Base-by-base conservation (phyloP, 2,329 filamentous ascomycete genomes). In the Ceratocystiopsis minuta region DNA sequence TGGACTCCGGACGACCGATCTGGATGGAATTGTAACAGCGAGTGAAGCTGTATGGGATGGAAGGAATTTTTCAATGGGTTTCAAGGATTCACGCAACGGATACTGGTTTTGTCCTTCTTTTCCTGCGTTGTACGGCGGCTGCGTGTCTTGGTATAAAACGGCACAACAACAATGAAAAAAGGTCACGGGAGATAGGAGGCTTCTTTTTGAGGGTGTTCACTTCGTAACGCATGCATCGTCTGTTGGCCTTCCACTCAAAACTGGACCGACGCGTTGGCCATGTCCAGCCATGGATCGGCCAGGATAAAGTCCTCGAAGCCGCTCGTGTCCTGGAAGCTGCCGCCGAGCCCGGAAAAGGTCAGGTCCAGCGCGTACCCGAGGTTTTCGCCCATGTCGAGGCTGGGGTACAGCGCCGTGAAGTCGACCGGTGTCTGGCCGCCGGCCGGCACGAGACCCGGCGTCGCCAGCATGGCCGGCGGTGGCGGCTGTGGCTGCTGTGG, bases 301-400 rank as follows among this genome's bases (percentile, higher is more conserved):
- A 63, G 52, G 40, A 59, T 53, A 45, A 57, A 58, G 32, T 55
- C 53, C 24, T 28, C 24, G 24, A 28, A 9, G 24, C 24, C 11
- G 24, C 11, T 28, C 5, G 5, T 10, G 24, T 28, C 24, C 5
- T 6, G 11, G 24, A 28, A 28, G 24, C 24, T 10, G 24, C 24
- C 24, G 24, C 24, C 24, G 24, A 28, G 24, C 2, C 54, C 61
- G 12, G 56, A 57, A 34, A 65, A 50, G 3, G 61, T 63, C 43
- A 63, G 52, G 34, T 61, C 61, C 57, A 64, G 57, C n/a, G 61
- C 62, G 41, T 64, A 59, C 41, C 60, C 60, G 42, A 63, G 60
- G 13, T 60, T 60, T 42, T 62, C 59, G 17, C 57, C 58, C 16
- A 63, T 51, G 36, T 46, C 55, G 36, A 49, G 48, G 43, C 58